Evolutionary conservation across 768 basidiomycete genomes (phyloP).

Genomic region (Tylopilus sp.): DNA sequence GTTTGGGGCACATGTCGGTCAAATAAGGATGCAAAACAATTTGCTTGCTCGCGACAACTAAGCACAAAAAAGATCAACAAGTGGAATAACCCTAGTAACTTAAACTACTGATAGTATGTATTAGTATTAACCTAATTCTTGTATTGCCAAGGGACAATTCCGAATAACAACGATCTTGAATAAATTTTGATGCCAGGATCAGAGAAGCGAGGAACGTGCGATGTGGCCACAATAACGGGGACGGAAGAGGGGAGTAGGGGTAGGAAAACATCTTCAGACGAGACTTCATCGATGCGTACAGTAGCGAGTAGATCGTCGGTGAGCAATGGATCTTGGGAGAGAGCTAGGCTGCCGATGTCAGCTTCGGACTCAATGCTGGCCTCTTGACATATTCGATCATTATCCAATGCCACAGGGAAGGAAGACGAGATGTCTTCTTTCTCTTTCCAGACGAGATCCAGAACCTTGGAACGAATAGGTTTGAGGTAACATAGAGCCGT

Average conservation of each 20-base stretch:
- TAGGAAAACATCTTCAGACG: slow-evolving; percentile 21
- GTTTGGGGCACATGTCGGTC: too few species aligned
- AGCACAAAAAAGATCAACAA: too few species aligned
- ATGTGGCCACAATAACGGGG: slow-evolving; percentile 82
- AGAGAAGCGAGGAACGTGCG: slow-evolving; percentile 85
- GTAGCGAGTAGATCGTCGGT: slow-evolving; percentile 40
- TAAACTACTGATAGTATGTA: too few species aligned
- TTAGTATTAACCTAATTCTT: too few species aligned
- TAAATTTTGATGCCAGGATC: slow-evolving; percentile 88
- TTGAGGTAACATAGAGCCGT: slow-evolving; percentile 87
- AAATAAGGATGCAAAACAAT: too few species aligned
- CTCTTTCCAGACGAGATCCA: slow-evolving; percentile 56
- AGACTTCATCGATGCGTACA: slow-evolving; percentile 37
- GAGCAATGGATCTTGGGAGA: slow-evolving; percentile 2
- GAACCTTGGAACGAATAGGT: slow-evolving; percentile 67
- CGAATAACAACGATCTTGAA: slow-evolving; percentile 90
- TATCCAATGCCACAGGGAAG: slow-evolving; percentile 40
- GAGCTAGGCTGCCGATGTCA: slow-evolving; percentile 24
- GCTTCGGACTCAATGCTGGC: slow-evolving; percentile 42
- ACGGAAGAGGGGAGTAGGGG: slow-evolving; percentile 47
- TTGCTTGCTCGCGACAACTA: too few species aligned
- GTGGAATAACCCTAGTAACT: too few species aligned
- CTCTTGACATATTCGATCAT: slow-evolving; percentile 41
- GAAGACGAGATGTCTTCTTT: slow-evolving; percentile 41
- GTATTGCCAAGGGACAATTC: too few species aligned